Percentiles rank a stretch among this genome's conserved stretches.
These are phyloP conservation scores for Sporothrix dimorphospora DNA, from an alignment of 2,329 filamentous ascomycete species.

Conservation along the genomic window DNA sequence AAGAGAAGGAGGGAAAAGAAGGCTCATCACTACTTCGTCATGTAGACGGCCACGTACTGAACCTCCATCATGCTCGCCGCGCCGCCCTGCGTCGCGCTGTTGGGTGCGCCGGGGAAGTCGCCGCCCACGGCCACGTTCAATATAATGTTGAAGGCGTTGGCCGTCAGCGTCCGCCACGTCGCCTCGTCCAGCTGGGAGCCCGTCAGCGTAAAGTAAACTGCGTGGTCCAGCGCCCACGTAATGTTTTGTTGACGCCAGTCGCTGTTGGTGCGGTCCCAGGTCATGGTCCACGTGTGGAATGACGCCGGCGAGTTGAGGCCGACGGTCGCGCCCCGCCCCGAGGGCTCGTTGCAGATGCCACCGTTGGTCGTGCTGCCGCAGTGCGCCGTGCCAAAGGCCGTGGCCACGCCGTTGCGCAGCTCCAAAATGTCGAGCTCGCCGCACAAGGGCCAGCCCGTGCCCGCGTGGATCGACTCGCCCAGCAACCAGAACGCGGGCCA, in stretches of 20 bases:
- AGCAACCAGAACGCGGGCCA: slow-evolving; percentile 65
- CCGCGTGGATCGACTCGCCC: slow-evolving; percentile 53
- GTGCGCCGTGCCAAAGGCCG: slow-evolving; percentile 56
- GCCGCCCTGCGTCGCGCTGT: slow-evolving; percentile 37
- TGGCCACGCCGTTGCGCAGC: slow-evolving; percentile 54
- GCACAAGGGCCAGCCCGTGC: slow-evolving; percentile 54
- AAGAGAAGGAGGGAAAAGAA: slow-evolving; percentile 3
- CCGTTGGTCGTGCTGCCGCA: slow-evolving; percentile 49
- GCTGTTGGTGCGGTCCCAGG: slow-evolving; percentile 50
- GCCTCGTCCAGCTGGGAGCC: slow-evolving; percentile 48
- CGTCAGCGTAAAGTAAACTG: slow-evolving; percentile 48
- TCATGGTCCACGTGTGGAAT: slow-evolving; percentile 55
- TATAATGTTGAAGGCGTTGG: slow-evolving; percentile 53
- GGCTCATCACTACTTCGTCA: not conserved
- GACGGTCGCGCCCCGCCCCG: slow-evolving; percentile 45
- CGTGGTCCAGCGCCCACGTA: slow-evolving; percentile 51
- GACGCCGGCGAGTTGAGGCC: slow-evolving; percentile 44
- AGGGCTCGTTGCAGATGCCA: slow-evolving; percentile 56
- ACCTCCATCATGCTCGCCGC: slow-evolving; percentile 39
- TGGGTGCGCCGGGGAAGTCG: slow-evolving; percentile 50
- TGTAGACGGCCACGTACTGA: slow-evolving; percentile 39
- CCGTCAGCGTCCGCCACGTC: slow-evolving; percentile 52
- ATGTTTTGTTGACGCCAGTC: slow-evolving; percentile 53
- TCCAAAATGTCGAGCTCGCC: slow-evolving; percentile 64
- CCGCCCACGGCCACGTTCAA: slow-evolving; percentile 59